Evolutionary conservation across 2,329 filamentous ascomycete species (phyloP), one percentile per base, ranked within the genome.

Genomic region (Sarocladium brachiariae): DNA sequence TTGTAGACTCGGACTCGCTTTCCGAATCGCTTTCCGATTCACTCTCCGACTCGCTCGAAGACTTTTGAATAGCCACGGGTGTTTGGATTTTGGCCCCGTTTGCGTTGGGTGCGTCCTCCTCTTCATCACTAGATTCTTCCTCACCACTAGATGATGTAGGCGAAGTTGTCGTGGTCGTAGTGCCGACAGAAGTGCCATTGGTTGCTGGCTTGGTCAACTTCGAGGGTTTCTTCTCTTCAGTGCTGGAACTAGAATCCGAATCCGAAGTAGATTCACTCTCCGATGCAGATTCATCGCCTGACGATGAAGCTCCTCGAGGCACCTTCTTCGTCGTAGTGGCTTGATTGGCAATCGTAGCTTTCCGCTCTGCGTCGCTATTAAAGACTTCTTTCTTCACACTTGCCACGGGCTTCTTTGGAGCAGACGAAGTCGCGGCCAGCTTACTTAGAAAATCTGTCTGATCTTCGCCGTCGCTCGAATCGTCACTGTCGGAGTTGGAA

Each of bases 281-380:
- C 5, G 43, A 31, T n/a, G 7, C 16, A 10, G 41, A 49, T n/a
- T 49, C 47, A n/a, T 30, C 31, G 31, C 31, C 34, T n/a, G 37
- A 8, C 7, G 16, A 21, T 21, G 4, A 10, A n/a, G 13, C 24
- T 25, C n/a, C 16, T 9, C 9, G 9, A 19, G 5, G 4, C 5
- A n/a, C 21, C 19, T n/a, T 10, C 37, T 41, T 41, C 16, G 8
- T 41, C 33, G 45, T 24, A 37, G 2, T 39, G 18, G 19, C 38
- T 50, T 52, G 27, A 27, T 53, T 57, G 30, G 61, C 63, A 27
- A 59, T 54, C 16, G 61, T 54, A 33, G 62, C 55, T 43, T 61
- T 61, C 50, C 64, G 65, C 53, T 70, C 69, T 57, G 57, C 65
- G 56, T 72, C 68, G 57, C 69, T 72, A 51, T 72, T 69, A 58